Evolutionary conservation across 257 asterid species (phyloP), one percentile per base, ranked within the genome.

Genomic region (Solanum tarapatanum): DNA sequence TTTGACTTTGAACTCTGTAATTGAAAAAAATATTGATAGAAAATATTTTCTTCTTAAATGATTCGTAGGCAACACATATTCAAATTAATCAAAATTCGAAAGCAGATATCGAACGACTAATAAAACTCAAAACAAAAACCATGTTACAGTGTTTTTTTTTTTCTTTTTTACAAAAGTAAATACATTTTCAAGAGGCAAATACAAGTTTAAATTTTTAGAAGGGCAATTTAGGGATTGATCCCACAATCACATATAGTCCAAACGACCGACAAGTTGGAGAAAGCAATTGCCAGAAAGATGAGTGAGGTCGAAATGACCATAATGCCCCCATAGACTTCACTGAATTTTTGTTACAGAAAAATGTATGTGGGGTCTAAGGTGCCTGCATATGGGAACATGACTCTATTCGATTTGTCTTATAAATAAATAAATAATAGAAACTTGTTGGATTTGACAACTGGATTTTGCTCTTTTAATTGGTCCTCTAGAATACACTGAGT

Each of bases 401-500:
- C 4, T 8, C 82, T 89, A 80, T 86, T 92, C 90, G 91, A 90
- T 92, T 88, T 84, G 90, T 87, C 86, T 85, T 91, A 68, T 76
- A 82, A 26, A 76, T 84, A 79, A 77, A 70, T 45, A 79, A 79
- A 72, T 45, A 45, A 16, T 80, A 28, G 36, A 88, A 92, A 86
- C 72, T 86, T 88, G 36, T 87, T 88, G 88, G 88, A 79, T 84
- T 87, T 88, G 89, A 90, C 94, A 94, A 90, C 96, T 93, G 94
- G 93, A 90, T 86, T 58, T 88, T 86, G 58, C 83, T 69, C 26
- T 45, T 43, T 13, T 80, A 16, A 45, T 80, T 80, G 85, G 66
- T 28, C 64, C 85, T 26, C 85, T 80, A 80, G 0, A 45, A 79
- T 79, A 5, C 84, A 79, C 37, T 79, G 35, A 43, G 19, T 19